These are phyloP conservation scores for Xylaria nigripes DNA, from an alignment of 495 filamentous ascomycete species.

Conservation along the genomic window DNA sequence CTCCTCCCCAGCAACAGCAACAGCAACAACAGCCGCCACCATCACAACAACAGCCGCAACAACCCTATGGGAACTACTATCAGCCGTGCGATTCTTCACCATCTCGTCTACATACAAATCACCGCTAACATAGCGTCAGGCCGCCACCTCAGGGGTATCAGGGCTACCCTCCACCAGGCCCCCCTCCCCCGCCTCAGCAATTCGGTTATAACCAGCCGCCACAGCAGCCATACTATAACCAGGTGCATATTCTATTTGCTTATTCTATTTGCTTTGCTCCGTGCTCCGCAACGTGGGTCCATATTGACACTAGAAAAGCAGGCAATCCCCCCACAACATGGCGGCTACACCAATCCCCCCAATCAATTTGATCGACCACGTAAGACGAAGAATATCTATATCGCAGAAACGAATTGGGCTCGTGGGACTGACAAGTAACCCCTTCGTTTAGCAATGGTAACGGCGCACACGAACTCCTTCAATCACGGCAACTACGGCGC, in stretches of 20 bases:
- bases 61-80: slow-evolving; percentile 29
- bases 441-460: slow-evolving; percentile 31
- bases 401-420: background rate
- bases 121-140: slow-evolving; percentile 15
- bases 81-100: slow-evolving; percentile 26
- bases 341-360: slow-evolving; percentile 31
- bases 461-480: slow-evolving; percentile 45
- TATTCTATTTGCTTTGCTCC: too few relatives aligned
- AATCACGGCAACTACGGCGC: slow-evolving; percentile 44
- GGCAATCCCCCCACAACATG: slow-evolving; percentile 37
- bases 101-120: background rate
- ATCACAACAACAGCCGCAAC: slow-evolving; percentile 13
- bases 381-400: slow-evolving; percentile 19
- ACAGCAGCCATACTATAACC: slow-evolving; percentile 29
- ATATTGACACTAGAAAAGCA: slow-evolving; percentile 15
- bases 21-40: slow-evolving; percentile 21
- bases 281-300: background rate
- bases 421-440: slow-evolving; percentile 2
- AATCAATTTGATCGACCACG: slow-evolving; percentile 35
- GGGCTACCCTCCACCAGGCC: slow-evolving; percentile 32
- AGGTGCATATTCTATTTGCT: slow-evolving; percentile 19
- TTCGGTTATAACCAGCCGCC: slow-evolving; percentile 43
- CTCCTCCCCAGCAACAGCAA: slow-evolving; percentile 34
- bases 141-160: slow-evolving; percentile 23
- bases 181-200: slow-evolving; percentile 2